Conservation (phyloP, 495 filamentous ascomycete species). For the Talaromyces trachyspermus region DNA sequence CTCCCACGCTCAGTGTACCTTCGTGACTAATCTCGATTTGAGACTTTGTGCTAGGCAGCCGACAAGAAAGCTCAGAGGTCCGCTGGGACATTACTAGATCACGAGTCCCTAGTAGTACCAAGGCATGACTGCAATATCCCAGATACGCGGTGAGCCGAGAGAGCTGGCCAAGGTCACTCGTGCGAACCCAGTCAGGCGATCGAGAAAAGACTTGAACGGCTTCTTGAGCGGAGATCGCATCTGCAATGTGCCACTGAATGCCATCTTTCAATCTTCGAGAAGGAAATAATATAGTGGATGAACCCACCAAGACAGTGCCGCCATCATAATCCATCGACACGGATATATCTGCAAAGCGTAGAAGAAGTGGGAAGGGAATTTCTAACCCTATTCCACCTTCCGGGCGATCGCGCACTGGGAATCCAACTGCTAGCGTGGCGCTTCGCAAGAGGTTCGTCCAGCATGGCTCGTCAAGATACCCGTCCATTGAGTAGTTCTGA, state of each 20-base stretch:
- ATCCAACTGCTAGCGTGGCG: neutral
- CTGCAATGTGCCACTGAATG: conserved; percentile 1
- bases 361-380: conserved; percentile 3
- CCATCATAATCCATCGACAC: conserved; percentile 1
- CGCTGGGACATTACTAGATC: neutral
- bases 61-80: neutral
- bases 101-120: conserved; percentile 1
- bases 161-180: neutral
- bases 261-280: neutral
- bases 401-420: neutral
- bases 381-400: conserved; percentile 3
- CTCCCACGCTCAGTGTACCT: neutral
- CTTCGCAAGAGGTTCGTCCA: neutral
- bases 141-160: neutral
- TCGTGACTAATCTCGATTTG: neutral
- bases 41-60: neutral
- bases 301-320: neutral
- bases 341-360: conserved; percentile 4
- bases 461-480: neutral
- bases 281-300: neutral
- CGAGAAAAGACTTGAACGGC: neutral
- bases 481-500: neutral
- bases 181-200: neutral
- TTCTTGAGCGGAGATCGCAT: neutral
- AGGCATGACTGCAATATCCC: conserved; percentile 2